Evolutionary conservation across 176 grass and related monocot genomes (phyloP).

Genomic region (Oryza meyeriana): DNA sequence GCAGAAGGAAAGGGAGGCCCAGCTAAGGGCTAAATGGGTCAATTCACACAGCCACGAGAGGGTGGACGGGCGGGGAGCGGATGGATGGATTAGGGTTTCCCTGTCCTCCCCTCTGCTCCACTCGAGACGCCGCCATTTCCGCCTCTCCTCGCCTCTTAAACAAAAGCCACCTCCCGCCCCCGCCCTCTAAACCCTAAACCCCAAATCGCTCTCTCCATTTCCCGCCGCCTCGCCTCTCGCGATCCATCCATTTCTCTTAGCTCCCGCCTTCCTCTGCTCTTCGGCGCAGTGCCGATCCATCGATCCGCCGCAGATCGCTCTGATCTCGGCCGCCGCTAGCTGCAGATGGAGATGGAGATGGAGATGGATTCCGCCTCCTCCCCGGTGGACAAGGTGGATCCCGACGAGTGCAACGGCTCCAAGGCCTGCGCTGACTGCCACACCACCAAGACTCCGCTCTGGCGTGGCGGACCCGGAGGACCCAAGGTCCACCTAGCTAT

Average conservation of each 20-base stretch:
- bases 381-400: background rate
- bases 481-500: constrained; percentile 47
- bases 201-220: background rate
- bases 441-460: constrained; percentile 76
- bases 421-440: constrained; percentile 74
- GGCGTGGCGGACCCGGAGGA: constrained; percentile 72
- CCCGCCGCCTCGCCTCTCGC: background rate
- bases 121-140: constrained; percentile 14
- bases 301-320: background rate
- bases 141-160: background rate
- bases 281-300: background rate
- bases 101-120: background rate
- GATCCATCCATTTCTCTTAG: background rate
- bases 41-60: background rate
- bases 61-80: too few species aligned
- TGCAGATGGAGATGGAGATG: background rate
- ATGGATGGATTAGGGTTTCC: constrained; percentile 21
- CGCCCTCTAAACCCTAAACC: background rate
- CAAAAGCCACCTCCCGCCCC: background rate
- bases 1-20: background rate
- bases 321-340: background rate
- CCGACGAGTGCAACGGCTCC: constrained; percentile 19
- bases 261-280: background rate
- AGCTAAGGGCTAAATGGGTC: background rate
- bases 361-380: background rate